A percentile compares a stretch with the other conserved stretches of the same genome.
Evolutionary conservation across 2,329 filamentous ascomycete species (phyloP).

Genomic region (Hypoxylon sp.): DNA sequence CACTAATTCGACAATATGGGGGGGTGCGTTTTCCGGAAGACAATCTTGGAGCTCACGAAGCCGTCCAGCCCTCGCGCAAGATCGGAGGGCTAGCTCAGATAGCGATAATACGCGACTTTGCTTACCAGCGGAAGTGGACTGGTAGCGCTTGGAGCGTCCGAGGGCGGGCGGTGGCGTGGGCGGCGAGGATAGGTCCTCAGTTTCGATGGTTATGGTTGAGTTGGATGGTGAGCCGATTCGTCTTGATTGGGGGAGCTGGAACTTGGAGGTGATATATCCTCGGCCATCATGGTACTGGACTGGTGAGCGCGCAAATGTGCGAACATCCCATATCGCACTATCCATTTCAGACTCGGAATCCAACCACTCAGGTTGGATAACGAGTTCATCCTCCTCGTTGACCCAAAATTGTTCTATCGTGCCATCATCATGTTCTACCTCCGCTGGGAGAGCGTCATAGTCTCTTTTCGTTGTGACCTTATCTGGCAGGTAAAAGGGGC

Average conservation of each 20-base stretch:
- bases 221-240: conserved; percentile 7
- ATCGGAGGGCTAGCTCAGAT: conserved; percentile 65
- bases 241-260: conserved; percentile 45
- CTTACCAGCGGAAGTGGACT: neutral
- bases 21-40: conserved; percentile 59
- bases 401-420: conserved; percentile 34
- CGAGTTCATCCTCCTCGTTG: conserved; percentile 26
- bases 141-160: conserved; percentile 23
- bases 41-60: conserved; percentile 60
- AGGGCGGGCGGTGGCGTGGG: conserved; percentile 32
- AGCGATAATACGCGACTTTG: conserved; percentile 63
- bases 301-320: conserved; percentile 49
- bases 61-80: conserved; percentile 61
- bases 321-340: conserved; percentile 42
- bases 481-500: conserved; percentile 69
- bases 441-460: neutral
- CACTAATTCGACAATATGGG: conserved; percentile 60
- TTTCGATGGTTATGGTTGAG: conserved; percentile 37
- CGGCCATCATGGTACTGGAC: conserved; percentile 54
- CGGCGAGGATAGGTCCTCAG: conserved; percentile 44
- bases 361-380: conserved; percentile 1
- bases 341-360: neutral
- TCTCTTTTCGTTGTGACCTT: neutral
- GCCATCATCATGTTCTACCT: conserved; percentile 2
- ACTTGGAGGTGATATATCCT: conserved; percentile 50